A percentile compares a stretch with the other conserved stretches of the same genome.
Conservation (phyloP, 208 protist species). For the Leishmania guyanensis region DNA sequence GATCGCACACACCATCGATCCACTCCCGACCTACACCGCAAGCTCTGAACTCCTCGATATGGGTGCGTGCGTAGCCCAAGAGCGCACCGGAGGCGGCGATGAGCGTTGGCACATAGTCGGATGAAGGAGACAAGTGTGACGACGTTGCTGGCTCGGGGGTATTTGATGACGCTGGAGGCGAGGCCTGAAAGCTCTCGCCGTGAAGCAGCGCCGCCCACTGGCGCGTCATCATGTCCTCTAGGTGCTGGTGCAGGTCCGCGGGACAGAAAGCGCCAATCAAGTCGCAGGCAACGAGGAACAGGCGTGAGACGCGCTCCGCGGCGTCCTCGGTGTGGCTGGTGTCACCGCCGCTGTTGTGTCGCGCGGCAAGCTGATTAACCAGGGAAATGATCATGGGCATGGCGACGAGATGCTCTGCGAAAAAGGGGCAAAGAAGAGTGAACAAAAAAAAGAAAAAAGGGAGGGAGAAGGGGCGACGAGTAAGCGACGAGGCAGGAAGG, state of each 20-base stretch:
- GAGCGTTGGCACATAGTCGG: slow-evolving; percentile 7
- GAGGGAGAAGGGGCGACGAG: not conserved
- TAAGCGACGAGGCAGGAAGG: not conserved
- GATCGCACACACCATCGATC: not conserved
- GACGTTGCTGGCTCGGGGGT: not conserved
- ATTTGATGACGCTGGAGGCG: not conserved
- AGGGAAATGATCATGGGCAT: slow-evolving; percentile 11
- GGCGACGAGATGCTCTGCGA: slow-evolving; percentile 1
- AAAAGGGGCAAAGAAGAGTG: not conserved
- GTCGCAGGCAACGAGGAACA: slow-evolving; percentile 31
- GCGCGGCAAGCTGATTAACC: slow-evolving; percentile 25
- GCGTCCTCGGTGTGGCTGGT: slow-evolving; percentile 8
- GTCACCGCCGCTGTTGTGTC: slow-evolving; percentile 9
- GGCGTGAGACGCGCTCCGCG: slow-evolving; percentile 15
- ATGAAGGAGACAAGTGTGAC: not conserved
- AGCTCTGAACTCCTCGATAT: not conserved
- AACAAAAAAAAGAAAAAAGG: not conserved
- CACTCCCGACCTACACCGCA: not conserved
- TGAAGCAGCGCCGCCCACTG: slow-evolving; percentile 17
- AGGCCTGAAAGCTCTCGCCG: not conserved
- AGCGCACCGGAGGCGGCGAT: slow-evolving; percentile 30
- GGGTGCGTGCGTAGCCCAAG: slow-evolving; percentile 15
- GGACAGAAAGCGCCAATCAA: slow-evolving; percentile 11
- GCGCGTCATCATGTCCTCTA: slow-evolving; percentile 21
- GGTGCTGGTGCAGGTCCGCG: slow-evolving; percentile 11